Conservation (phyloP, 1,284 basidiomycete species). For the Ustilago xerochloae region DNA sequence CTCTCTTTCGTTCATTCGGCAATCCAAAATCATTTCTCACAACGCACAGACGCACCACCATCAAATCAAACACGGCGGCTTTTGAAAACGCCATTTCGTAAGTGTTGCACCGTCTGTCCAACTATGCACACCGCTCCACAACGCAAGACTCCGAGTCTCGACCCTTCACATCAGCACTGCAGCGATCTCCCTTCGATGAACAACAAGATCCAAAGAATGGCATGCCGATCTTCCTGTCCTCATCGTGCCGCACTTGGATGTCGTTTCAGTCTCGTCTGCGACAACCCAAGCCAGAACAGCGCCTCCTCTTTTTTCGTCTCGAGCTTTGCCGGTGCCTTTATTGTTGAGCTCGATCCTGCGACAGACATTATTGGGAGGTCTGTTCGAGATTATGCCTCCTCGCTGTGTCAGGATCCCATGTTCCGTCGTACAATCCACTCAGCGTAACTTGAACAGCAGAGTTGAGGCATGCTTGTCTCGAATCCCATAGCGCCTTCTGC, state of each 20-base stretch:
- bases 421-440: no score
- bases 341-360: no score
- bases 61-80: not conserved
- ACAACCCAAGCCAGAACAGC: not conserved
- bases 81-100: not conserved
- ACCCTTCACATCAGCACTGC: no score
- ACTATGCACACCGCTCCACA: not conserved
- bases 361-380: no score
- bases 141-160: not conserved
- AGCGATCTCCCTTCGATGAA: not conserved
- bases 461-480: no score
- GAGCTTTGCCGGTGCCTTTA: not conserved
- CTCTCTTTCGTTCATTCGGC: not conserved
- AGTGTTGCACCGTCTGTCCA: not conserved
- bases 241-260: constrained; percentile 12
- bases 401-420: no score
- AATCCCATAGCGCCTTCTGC: no score
- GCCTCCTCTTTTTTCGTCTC: not conserved
- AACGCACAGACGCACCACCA: not conserved
- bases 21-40: not conserved
- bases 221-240: constrained; percentile 31
- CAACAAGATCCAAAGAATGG: not conserved
- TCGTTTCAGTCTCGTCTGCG: no score
- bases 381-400: no score
- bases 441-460: no score